Evolutionary conservation across 768 basidiomycete species (phyloP).

Genomic region (Russula vinacea): DNA sequence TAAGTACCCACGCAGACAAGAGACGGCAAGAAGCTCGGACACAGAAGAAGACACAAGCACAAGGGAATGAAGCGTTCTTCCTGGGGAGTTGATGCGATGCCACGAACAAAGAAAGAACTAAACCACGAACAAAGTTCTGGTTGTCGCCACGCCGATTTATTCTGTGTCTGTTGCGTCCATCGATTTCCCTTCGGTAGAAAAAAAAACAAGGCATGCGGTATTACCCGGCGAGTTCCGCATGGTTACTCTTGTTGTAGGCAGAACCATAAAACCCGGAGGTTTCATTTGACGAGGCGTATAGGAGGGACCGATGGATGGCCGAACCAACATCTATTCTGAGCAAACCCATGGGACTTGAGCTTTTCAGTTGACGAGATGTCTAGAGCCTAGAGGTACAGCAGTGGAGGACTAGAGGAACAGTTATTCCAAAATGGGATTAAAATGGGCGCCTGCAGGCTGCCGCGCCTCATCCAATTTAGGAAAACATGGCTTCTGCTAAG

Average conservation of each 20-base stretch:
- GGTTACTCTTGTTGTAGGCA: not conserved
- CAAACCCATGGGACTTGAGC: not conserved
- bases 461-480: too few species aligned
- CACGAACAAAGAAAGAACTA: not conserved
- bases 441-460: too few species aligned
- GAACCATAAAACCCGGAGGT: too few species aligned
- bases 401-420: too few species aligned
- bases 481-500: too few species aligned
- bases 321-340: too few species aligned
- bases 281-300: too few species aligned
- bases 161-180: not conserved
- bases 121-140: not conserved
- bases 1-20: constrained; percentile 14
- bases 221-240: too few species aligned
- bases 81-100: too few species aligned
- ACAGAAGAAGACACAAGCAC: not conserved
- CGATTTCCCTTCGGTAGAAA: not conserved
- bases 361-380: not conserved
- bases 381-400: too few species aligned
- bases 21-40: not conserved
- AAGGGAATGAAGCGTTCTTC: not conserved
- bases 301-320: too few species aligned
- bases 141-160: not conserved
- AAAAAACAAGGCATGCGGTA: too few species aligned
- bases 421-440: not conserved